These are phyloP conservation scores for Theileria parva DNA, from an alignment of 169 alveolate species.

Conservation along the genomic window DNA sequence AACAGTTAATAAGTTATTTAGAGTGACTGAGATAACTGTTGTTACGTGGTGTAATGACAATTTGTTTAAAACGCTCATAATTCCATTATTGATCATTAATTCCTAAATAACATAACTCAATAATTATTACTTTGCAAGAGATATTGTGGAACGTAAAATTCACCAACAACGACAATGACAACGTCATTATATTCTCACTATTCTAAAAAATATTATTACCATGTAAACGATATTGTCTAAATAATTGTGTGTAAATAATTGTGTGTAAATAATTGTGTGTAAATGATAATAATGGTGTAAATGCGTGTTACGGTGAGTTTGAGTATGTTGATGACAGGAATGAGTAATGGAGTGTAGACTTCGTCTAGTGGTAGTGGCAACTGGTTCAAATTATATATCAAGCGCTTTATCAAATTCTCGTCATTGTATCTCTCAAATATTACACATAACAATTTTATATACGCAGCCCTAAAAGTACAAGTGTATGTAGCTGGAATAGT, in stretches of 20 bases:
- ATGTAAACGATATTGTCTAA: too few species aligned
- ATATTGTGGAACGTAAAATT: slow-evolving; percentile 52
- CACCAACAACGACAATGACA: slow-evolving; percentile 29
- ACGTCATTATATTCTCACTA: background rate
- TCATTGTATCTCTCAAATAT: slow-evolving; percentile 38
- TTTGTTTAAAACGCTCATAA: background rate
- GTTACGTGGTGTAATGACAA: background rate
- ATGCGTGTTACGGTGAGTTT: background rate
- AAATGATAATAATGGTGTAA: too few species aligned
- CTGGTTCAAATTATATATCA: slow-evolving; percentile 42
- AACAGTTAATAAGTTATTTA: too few species aligned
- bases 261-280: too few species aligned
- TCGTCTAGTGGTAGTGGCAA: slow-evolving; percentile 39
- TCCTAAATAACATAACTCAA: background rate
- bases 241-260: too few species aligned
- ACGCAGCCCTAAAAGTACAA: background rate
- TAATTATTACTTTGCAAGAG: slow-evolving; percentile 29
- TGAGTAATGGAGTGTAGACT: slow-evolving; percentile 37
- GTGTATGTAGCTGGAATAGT: too few species aligned
- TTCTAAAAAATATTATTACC: slow-evolving; percentile 2
- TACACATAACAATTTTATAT: slow-evolving; percentile 22
- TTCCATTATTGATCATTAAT: background rate
- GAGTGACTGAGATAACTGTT: too few species aligned
- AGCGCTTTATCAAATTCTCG: slow-evolving; percentile 29
- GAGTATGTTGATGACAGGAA: slow-evolving; percentile 13